These are phyloP conservation scores for Eucalyptus melliodora DNA, from an alignment of 345 rosid species.

Conservation along the genomic window DNA sequence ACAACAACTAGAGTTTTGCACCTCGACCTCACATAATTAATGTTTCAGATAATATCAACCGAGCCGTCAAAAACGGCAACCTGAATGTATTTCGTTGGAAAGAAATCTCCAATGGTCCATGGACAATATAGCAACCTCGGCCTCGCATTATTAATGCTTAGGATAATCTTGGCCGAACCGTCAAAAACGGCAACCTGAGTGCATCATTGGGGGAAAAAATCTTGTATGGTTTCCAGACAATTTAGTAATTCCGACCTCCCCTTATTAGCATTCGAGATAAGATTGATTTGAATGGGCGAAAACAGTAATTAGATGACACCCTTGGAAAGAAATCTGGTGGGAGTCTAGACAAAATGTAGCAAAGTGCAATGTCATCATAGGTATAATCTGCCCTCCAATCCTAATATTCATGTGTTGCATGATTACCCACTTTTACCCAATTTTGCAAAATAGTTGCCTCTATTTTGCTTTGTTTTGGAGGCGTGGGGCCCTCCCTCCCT, in stretches of 20 bases:
- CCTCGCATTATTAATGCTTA: neutral
- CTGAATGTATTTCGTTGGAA: neutral
- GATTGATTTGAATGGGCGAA: fast-evolving
- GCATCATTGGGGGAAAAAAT: neutral
- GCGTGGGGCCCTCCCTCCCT: neutral
- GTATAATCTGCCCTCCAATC: neutral
- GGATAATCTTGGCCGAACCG: neutral
- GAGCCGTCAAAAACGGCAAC: neutral
- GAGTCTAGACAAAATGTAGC: neutral
- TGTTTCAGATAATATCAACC: neutral
- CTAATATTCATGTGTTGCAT: too few relatives aligned
- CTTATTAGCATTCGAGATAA: neutral
- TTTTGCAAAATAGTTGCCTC: neutral
- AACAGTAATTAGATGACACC: neutral
- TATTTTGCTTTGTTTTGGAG: neutral
- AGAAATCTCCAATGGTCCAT: neutral
- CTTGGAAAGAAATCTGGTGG: neutral
- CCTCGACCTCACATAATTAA: neutral
- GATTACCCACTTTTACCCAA: neutral
- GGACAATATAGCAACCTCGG: neutral
- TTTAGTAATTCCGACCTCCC: neutral
- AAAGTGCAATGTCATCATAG: neutral
- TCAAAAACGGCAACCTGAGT: neutral
- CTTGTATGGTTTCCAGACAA: neutral
- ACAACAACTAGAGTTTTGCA: neutral